Evolutionary conservation across 164 flowering plant genomes (phyloP), one percentile per base, ranked within the genome.

Genomic region (Piper betle): DNA sequence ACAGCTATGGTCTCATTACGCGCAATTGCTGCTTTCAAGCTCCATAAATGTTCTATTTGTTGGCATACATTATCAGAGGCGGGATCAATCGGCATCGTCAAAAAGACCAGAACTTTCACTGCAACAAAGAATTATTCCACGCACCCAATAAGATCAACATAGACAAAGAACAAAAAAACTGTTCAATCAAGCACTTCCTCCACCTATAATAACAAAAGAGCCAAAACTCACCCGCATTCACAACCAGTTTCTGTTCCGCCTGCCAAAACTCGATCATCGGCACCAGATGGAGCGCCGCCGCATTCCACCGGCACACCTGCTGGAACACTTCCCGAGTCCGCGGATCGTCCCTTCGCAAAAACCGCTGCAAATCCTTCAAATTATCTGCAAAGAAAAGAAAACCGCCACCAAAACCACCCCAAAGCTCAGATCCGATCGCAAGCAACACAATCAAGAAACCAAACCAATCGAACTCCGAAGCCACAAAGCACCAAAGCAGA

Each of bases 41-140:
- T 78, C 99, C 99, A 93, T 4, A 90, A 70, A 68, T 79, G 79
- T 74, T 93, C 99, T 16, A 84, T 77, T 74, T 91, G 99, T 54
- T 81, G 85, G n/a, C 87, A 64, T 16, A 88, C 78, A 59, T 86
- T 84, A 64, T 52, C 73, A 1, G 99, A 90, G 0, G 76, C 39
- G 39, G 84, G 77, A 65, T 91, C 96, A 17, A 91, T 64, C 0
- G 97, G 96, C 97, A 93, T 93, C 0, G 96, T 82, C 18, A 93
- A 82, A 71, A 90, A 93, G 64, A 90, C 96, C 82, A 93, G 69
- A 62, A 93, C 80, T 74, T 90, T 93, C 68, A 93, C 97, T 93
- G 87, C 70, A 77, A 46, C 2, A 4, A 10, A 53, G 63, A 65
- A 6, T n/a, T 52, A 50, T 48, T 12, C 6, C 43, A 25, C 25